phyloP scores from a whole-genome alignment of 164 flowering plant genomes.

The Magnolia sinica region DNA sequence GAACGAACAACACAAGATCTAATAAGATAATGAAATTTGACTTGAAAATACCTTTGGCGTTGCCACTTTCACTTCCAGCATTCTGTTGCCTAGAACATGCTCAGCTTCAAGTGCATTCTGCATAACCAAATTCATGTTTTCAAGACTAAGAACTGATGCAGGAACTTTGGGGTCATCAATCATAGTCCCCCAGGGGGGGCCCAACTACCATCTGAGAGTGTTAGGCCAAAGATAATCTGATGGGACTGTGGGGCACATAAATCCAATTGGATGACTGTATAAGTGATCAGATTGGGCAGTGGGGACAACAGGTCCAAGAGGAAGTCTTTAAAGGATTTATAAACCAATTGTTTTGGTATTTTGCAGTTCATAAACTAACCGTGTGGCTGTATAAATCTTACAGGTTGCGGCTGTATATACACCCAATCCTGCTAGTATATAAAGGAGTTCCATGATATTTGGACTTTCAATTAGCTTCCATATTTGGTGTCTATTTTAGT shows the following conservation, averaged over 20 bases:
- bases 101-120: constrained; percentile 73
- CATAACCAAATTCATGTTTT: constrained; percentile 5
- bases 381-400: background rate
- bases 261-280: background rate
- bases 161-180: background rate
- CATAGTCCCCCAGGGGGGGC: background rate
- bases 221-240: background rate
- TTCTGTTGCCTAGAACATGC: constrained; percentile 78
- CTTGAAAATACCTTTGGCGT: constrained; percentile 77
- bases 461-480: too few relatives aligned
- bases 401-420: too few relatives aligned
- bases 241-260: background rate
- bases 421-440: too few relatives aligned
- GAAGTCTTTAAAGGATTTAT: background rate
- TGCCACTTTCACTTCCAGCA: constrained; percentile 94
- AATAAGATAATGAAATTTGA: too few relatives aligned
- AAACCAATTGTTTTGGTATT: background rate
- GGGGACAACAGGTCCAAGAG: background rate
- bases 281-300: background rate
- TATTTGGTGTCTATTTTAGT: too few relatives aligned
- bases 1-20: background rate
- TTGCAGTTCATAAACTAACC: background rate
- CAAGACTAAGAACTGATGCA: background rate
- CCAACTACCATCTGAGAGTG: background rate
- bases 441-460: too few relatives aligned